Evolutionary conservation across 345 rosid species (phyloP).

Genomic region (Eucalyptus virginea): DNA sequence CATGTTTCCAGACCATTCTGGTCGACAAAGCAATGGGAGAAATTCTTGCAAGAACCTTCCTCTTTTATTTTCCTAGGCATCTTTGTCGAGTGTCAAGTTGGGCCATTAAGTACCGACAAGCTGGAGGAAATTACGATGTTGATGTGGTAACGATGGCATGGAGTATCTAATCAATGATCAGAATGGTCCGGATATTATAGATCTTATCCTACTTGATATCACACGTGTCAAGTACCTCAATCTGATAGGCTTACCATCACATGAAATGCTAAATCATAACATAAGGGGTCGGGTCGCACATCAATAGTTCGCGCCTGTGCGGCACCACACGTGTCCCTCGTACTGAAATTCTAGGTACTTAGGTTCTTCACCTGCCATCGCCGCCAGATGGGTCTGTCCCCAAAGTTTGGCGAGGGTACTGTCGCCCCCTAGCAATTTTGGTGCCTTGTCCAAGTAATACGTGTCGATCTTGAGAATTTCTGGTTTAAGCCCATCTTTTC

Average conservation of each 20-base stretch:
- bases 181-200: background rate
- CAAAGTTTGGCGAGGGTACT: background rate
- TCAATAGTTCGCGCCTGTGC: background rate
- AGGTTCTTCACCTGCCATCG: background rate
- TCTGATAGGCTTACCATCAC: background rate
- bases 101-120: background rate
- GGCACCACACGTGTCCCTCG: background rate
- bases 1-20: rapidly evolving
- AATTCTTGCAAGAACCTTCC: background rate
- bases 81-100: background rate
- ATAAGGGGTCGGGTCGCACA: background rate
- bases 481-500: background rate
- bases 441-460: background rate
- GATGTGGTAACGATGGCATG: background rate
- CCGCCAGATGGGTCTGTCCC: background rate
- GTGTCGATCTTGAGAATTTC: background rate
- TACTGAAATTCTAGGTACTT: background rate
- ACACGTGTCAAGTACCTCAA: background rate
- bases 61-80: background rate
- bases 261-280: background rate
- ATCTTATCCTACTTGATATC: background rate
- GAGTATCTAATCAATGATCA: background rate
- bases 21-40: background rate
- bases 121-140: background rate
- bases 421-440: background rate